These are phyloP conservation scores for Uronychia setigera DNA, from an alignment of 73 alveolate species.

Conservation along the genomic window DNA sequence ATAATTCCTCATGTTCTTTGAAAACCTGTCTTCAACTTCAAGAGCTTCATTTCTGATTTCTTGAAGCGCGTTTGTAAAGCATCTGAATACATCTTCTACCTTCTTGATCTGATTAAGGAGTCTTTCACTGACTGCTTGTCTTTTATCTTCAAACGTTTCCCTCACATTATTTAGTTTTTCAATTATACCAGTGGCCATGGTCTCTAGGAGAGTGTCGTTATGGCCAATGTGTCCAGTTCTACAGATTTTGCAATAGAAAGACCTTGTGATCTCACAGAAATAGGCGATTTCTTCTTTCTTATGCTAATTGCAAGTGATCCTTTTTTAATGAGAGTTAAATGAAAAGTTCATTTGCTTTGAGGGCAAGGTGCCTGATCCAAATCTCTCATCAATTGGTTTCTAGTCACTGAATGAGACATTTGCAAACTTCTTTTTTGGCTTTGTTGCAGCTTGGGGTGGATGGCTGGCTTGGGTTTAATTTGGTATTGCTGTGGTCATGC, in stretches of 20 bases:
- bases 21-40: slow-evolving; percentile 15
- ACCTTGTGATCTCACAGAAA: slow-evolving; percentile 29
- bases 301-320: slow-evolving; percentile 39
- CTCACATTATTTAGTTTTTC: slow-evolving; percentile 22
- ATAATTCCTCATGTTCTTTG: slow-evolving; percentile 10
- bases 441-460: too few species aligned
- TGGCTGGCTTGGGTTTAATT: too few species aligned
- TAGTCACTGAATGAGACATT: too few species aligned
- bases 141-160: slow-evolving; percentile 23
- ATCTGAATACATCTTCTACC: slow-evolving; percentile 40
- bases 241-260: slow-evolving; percentile 45
- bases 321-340: too few species aligned
- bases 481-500: too few species aligned
- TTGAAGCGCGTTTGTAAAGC: slow-evolving; percentile 41
- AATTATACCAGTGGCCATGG: not conserved
- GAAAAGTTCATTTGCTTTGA: too few species aligned
- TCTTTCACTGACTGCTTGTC: slow-evolving; percentile 19
- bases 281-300: slow-evolving; percentile 32
- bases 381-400: too few species aligned
- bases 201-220: slow-evolving; percentile 18
- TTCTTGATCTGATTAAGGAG: slow-evolving; percentile 22
- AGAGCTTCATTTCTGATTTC: slow-evolving; percentile 30
- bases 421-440: too few species aligned
- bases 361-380: too few species aligned
- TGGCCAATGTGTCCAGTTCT: slow-evolving; percentile 18